phyloP scores from a whole-genome alignment of 106 monocot genomes.

The Triglochin maritima region DNA sequence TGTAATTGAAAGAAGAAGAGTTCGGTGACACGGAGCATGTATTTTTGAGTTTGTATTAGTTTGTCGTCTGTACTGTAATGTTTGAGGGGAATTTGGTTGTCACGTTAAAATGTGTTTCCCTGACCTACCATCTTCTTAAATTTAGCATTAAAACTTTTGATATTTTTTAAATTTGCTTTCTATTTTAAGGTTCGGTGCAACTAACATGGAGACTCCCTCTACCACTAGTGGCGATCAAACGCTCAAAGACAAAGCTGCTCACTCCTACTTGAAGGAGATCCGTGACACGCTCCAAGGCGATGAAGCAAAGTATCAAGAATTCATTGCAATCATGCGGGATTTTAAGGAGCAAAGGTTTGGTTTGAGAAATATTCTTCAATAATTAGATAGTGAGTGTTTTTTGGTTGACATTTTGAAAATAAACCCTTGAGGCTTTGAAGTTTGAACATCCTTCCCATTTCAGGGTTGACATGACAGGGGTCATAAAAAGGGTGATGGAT shows the following conservation, averaged over 20 bases:
- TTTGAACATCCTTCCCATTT: conserved; percentile 45
- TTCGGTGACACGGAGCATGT: too few species aligned
- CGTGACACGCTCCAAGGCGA: conserved; percentile 73
- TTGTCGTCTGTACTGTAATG: neutral
- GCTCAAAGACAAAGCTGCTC: conserved; percentile 62
- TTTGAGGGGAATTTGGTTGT: neutral
- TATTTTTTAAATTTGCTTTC: conserved; percentile 13
- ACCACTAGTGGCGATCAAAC: conserved; percentile 20
- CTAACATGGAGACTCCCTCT: conserved; percentile 25
- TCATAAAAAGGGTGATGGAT: conserved; percentile 65
- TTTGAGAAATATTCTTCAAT: neutral
- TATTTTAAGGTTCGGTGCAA: conserved; percentile 33
- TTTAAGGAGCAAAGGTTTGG: conserved; percentile 77
- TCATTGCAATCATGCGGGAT: conserved; percentile 78
- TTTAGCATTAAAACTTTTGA: neutral
- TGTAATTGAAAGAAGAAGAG: too few species aligned
- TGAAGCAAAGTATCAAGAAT: conserved; percentile 76
- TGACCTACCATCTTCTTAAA: neutral
- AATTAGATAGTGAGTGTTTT: conserved; percentile 8
- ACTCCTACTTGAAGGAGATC: conserved; percentile 65
- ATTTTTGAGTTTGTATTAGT: too few species aligned
- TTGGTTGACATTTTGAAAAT: neutral
- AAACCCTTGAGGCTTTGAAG: conserved; percentile 3
- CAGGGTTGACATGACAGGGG: conserved; percentile 33
- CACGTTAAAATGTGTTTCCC: too few species aligned